Evolutionary conservation across 192 early-diverging fungal genomes (phyloP), one percentile per base, ranked within the genome.

Genomic region (Umbelopsis isabellina): DNA sequence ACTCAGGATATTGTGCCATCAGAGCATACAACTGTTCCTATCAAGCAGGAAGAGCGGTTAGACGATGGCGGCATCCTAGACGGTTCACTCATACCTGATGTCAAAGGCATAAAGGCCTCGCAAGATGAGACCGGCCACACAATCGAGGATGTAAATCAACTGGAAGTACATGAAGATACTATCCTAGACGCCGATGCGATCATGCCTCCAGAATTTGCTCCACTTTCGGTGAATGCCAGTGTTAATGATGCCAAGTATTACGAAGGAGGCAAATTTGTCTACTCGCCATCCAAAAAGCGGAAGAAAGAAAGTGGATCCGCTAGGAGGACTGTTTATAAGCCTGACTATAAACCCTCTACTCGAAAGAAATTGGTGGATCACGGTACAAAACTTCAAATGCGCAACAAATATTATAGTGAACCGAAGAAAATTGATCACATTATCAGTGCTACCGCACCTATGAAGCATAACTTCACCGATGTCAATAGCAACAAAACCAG

Each of bases 161-260:
- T 25, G 33, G 52, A 25, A 15, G 23, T 27, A 49, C 48, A 49
- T 23, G 55, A 61, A n/a, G 55, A 61, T 13, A 27, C 27, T 33
- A 10, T 61, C 4, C 30, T 61, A 3, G 55, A 61, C 15, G 16
- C 55, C 2, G 55, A 61, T 61, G 55, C 30, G 8, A 30, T 61
- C 25, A 68, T 75, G 18, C 79, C 74, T 5, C 71, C 79, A 5
- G 64, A 73, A 27, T 76, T 76, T 67, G 74, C 79, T 8, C 79
- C 79, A 18, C 33, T 80, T 18, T 22, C 61, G 8, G 44, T 76
- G 1, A 41, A 64, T 12, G 53, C 49, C 33, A 44, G 61, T 10
- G 75, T 80, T 11, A 70, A 80, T 23, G 72, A 76, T 67, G 67
- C 79, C n/a, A 80, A 80, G 45, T 80, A 80, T 35, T 52, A 50